Percentiles rank a stretch among this genome's conserved stretches.
Conservation (phyloP, 768 basidiomycete species). For the Naganishia vaughanmartiniae region DNA sequence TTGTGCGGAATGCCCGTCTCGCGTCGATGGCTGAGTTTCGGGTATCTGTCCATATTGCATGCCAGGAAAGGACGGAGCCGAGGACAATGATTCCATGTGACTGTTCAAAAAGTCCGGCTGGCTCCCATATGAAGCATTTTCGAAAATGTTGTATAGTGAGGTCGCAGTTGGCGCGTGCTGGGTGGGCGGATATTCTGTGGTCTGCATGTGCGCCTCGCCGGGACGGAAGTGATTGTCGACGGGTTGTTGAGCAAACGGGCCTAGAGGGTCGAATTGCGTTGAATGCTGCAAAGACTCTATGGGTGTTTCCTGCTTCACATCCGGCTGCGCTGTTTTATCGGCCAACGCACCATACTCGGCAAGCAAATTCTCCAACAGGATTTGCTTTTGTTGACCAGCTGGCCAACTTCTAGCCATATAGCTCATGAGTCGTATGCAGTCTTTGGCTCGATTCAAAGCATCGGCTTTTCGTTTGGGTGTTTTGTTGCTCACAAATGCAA, state of each 20-base stretch:
- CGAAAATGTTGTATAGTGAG: neutral
- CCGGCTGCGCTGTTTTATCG: constrained; percentile 1
- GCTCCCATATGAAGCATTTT: neutral
- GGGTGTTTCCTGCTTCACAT: neutral
- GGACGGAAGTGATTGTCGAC: neutral
- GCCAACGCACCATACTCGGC: constrained; percentile 28
- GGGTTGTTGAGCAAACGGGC: constrained; percentile 5
- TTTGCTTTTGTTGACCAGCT: constrained; percentile 34
- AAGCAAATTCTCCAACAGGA: constrained; percentile 32
- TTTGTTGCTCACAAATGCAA: constrained; percentile 36
- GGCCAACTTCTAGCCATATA: constrained; percentile 38
- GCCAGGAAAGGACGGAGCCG: neutral
- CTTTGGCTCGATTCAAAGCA: constrained; percentile 32
- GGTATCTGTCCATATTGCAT: neutral
- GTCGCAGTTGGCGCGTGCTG: neutral
- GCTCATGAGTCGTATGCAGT: constrained; percentile 37
- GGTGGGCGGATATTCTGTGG: neutral
- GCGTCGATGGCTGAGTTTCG: neutral
- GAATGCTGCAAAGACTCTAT: neutral
- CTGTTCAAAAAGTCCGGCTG: neutral
- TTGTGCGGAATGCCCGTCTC: neutral
- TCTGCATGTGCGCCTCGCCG: neutral
- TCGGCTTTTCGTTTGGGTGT: constrained; percentile 35
- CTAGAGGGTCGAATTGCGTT: neutral
- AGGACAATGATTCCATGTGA: neutral